Evolutionary conservation across 768 basidiomycete species (phyloP).

Genomic region (Mycena crocata): DNA sequence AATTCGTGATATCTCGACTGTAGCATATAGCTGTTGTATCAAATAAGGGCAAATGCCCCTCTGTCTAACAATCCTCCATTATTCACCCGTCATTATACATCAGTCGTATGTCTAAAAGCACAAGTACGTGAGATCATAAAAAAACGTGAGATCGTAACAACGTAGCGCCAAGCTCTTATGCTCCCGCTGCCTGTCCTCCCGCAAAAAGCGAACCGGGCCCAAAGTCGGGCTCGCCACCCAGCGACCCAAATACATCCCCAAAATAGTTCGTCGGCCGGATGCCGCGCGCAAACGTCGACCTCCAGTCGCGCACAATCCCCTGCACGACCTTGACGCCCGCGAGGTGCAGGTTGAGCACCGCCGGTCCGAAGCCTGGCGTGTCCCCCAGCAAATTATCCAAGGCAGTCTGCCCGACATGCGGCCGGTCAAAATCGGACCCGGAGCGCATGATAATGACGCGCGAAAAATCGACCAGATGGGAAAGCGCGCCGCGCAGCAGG

Average conservation of each 20-base stretch:
- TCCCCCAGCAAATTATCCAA: conserved; percentile 44
- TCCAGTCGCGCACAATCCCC: conserved; percentile 50
- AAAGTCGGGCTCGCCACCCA: conserved; percentile 43
- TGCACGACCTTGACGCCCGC: conserved; percentile 53
- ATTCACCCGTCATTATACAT: too few species aligned
- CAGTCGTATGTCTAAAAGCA: too few species aligned
- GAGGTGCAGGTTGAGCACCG: conserved; percentile 50
- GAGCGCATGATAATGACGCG: conserved; percentile 53
- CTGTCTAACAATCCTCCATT: too few species aligned
- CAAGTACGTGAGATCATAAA: too few species aligned
- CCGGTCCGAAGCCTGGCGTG: conserved; percentile 44
- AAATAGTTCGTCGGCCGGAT: conserved; percentile 45
- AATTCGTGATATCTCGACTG: too few species aligned
- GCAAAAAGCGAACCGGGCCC: conserved; percentile 28
- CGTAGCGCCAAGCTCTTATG: background rate
- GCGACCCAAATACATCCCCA: conserved; percentile 42
- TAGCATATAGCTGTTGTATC: too few species aligned
- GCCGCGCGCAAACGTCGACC: conserved; percentile 44
- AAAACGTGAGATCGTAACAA: too few species aligned
- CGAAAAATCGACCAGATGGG: conserved; percentile 44
- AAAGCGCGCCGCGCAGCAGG: conserved; percentile 47
- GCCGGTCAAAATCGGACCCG: conserved; percentile 49
- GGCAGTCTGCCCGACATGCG: conserved; percentile 31
- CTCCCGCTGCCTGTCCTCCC: background rate
- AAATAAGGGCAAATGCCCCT: too few species aligned